Evolutionary conservation across 2,329 filamentous ascomycete species (phyloP).

Genomic region (Nigrospora oryzae): DNA sequence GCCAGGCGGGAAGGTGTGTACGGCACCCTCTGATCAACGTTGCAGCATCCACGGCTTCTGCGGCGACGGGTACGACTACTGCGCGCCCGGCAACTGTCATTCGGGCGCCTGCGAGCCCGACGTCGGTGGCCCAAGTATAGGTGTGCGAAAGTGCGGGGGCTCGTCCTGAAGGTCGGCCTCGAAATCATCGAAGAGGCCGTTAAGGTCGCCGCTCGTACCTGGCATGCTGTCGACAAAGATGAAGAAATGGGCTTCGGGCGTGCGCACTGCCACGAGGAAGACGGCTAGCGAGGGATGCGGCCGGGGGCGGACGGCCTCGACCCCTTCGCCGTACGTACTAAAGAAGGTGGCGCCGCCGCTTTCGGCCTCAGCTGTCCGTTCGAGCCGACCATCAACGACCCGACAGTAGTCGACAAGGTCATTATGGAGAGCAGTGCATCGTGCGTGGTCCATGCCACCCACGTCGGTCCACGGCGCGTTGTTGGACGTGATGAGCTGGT

Average conservation of each 20-base stretch:
- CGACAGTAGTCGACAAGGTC: constrained; percentile 18
- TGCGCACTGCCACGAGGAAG: constrained; percentile 14
- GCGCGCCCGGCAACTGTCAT: too few species aligned
- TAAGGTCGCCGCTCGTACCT: constrained; percentile 2
- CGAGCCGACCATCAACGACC: constrained; percentile 12
- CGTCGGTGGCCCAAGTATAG: constrained; percentile 14
- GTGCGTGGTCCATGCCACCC: constrained; percentile 10
- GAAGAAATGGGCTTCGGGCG: constrained; percentile 11
- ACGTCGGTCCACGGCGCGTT: constrained; percentile 16
- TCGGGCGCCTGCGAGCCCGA: too few species aligned
- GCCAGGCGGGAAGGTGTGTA: too few species aligned
- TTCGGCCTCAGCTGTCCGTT: constrained; percentile 6
- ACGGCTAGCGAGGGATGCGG: constrained; percentile 15
- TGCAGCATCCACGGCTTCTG: too few species aligned
- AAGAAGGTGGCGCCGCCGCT: constrained; percentile 12
- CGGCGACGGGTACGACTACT: too few species aligned
- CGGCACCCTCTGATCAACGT: too few species aligned
- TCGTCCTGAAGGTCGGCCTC: constrained; percentile 7
- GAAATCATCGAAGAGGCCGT: constrained; percentile 12
- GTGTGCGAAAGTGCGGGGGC: constrained; percentile 12
- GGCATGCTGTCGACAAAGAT: constrained; percentile 12
- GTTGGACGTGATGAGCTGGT: constrained; percentile 16
- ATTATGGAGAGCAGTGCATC: constrained; percentile 23
- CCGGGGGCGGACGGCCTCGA: constrained; percentile 12
- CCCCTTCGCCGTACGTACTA: constrained; percentile 9